phyloP scores from a whole-genome alignment of 768 basidiomycete genomes.

The Auriculariales sp. region DNA sequence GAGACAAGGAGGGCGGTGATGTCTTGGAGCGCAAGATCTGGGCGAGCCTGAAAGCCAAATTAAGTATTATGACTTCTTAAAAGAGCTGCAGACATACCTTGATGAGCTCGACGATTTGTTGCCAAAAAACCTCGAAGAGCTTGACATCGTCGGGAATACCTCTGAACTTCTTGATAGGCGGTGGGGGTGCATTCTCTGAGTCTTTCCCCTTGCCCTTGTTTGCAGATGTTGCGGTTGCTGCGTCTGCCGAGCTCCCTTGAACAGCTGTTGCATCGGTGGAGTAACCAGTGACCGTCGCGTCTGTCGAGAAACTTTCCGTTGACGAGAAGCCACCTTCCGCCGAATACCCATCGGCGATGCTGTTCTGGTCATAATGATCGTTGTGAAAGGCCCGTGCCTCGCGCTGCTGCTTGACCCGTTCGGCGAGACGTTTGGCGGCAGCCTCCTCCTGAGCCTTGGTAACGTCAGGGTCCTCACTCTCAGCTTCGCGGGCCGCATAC shows the following conservation, averaged over 20 bases:
- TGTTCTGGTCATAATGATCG: slow-evolving; percentile 17
- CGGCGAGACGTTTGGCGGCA: slow-evolving; percentile 74
- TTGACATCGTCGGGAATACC: slow-evolving; percentile 92
- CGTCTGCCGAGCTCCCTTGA: no score
- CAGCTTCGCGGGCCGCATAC: slow-evolving; percentile 93
- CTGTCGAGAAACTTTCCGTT: no score
- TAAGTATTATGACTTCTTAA: slow-evolving; percentile 4
- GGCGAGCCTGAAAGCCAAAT: slow-evolving; percentile 54
- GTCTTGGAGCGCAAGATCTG: slow-evolving; percentile 94
- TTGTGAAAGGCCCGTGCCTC: slow-evolving; percentile 26
- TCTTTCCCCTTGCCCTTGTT: slow-evolving; percentile 53
- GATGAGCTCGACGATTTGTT: slow-evolving; percentile 93
- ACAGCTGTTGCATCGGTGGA: no score
- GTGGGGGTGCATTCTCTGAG: slow-evolving; percentile 9
- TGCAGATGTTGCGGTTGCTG: no score
- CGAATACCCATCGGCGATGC: slow-evolving; percentile 17
- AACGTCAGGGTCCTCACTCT: slow-evolving; percentile 91
- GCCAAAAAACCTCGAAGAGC: slow-evolving; percentile 97
- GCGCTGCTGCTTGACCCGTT: slow-evolving; percentile 68
- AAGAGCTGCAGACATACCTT: slow-evolving; percentile 40
- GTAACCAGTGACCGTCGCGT: no score
- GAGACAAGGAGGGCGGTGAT: slow-evolving; percentile 94
- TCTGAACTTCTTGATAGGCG: slow-evolving; percentile 65
- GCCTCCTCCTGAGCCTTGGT: slow-evolving; percentile 88
- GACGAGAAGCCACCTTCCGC: no score